Evolutionary conservation across 495 filamentous ascomycete species (phyloP).

Genomic region (Physcia stellaris): DNA sequence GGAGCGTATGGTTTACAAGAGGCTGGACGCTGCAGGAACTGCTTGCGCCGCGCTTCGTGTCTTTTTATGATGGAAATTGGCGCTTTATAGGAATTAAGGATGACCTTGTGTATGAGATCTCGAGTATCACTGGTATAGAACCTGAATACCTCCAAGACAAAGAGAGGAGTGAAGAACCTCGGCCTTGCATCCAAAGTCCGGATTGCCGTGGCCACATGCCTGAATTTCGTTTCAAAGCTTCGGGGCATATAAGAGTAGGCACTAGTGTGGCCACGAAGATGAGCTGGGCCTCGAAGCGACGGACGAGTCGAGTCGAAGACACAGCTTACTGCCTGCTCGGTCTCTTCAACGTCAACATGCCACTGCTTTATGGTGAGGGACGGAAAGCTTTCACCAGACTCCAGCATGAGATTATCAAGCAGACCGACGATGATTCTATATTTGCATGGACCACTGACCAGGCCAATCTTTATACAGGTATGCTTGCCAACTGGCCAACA

Average conservation of each 20-base stretch:
- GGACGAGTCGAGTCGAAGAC: slow-evolving; percentile 16
- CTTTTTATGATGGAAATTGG: slow-evolving; percentile 16
- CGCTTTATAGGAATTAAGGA: slow-evolving; percentile 12
- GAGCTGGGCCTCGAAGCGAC: slow-evolving; percentile 15
- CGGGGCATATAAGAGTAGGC: not conserved
- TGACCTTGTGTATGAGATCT: slow-evolving; percentile 8
- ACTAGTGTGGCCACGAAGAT: slow-evolving; percentile 13
- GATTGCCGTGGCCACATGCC: not conserved
- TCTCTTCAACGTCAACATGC: slow-evolving; percentile 19
- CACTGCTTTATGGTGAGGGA: slow-evolving; percentile 19
- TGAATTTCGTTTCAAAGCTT: not conserved
- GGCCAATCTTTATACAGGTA: no score
- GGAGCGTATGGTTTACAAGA: slow-evolving; percentile 22
- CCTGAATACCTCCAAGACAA: not conserved
- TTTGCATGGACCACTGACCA: slow-evolving; percentile 14
- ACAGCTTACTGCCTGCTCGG: slow-evolving; percentile 19
- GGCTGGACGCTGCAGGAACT: slow-evolving; percentile 29
- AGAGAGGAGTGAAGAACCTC: not conserved
- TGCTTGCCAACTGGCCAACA: no score
- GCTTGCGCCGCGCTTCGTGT: slow-evolving; percentile 16
- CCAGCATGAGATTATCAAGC: slow-evolving; percentile 16
- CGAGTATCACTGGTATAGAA: slow-evolving; percentile 12
- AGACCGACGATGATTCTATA: slow-evolving; percentile 13
- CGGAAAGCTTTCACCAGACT: slow-evolving; percentile 14
- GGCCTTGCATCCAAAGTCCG: not conserved